Evolutionary conservation across 495 filamentous ascomycete genomes (phyloP).

Genomic region (Xylaria venustula): DNA sequence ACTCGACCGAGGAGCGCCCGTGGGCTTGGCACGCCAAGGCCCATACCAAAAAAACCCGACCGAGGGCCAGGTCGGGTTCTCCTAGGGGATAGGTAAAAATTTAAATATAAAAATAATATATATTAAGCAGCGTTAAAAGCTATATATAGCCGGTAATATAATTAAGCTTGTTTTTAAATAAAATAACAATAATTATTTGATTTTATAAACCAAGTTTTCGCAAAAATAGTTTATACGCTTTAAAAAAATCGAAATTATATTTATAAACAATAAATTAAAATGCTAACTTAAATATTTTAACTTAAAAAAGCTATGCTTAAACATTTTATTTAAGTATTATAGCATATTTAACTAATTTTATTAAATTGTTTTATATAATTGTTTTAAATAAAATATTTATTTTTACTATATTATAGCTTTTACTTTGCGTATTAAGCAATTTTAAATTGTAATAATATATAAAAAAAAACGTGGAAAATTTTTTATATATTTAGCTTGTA

Average conservation of each 20-base stretch:
- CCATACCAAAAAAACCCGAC: too few relatives aligned
- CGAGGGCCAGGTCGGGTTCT: too few relatives aligned
- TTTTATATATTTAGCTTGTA: not conserved
- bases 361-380: too few relatives aligned
- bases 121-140: not conserved
- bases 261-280: not conserved
- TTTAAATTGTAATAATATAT: not conserved
- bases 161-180: not conserved
- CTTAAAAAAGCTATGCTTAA: not conserved
- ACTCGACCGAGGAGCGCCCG: too few relatives aligned
- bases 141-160: not conserved
- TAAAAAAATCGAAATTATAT: not conserved
- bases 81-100: too few relatives aligned
- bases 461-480: not conserved
- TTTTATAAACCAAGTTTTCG: not conserved
- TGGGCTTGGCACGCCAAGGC: too few relatives aligned
- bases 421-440: not conserved
- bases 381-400: not conserved
- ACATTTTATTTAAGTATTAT: not conserved
- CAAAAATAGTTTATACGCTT: not conserved
- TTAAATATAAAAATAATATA: not conserved
- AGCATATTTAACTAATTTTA: not conserved
- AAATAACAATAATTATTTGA: not conserved
- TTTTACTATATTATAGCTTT: too few relatives aligned
- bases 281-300: not conserved